A percentile compares a stretch with the other conserved stretches of the same genome.
These are phyloP conservation scores for Schwanniomyces sp. DNA, from an alignment of 805 yeast genomes.

Conservation along the genomic window DNA sequence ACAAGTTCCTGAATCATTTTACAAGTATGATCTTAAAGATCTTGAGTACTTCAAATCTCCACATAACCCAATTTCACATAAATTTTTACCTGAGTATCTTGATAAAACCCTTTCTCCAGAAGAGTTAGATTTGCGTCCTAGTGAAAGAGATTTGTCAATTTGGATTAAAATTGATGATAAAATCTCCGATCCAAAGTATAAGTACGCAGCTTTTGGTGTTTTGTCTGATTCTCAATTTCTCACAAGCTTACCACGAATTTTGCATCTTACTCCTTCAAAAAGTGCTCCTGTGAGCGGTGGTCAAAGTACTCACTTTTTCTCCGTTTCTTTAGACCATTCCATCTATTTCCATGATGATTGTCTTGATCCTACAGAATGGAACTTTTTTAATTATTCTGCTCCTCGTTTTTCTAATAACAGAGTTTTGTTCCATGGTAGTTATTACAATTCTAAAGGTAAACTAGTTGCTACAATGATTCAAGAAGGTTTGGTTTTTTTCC, in stretches of 20 bases:
- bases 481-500: conserved; percentile 32
- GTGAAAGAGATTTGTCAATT: conserved; percentile 31
- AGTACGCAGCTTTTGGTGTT: conserved; percentile 31
- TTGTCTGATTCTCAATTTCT: conserved; percentile 33
- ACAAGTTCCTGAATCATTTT: conserved; percentile 20
- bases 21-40: conserved; percentile 19
- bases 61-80: conserved; percentile 14
- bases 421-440: conserved; percentile 26
- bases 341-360: conserved; percentile 35
- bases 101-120: conserved; percentile 18
- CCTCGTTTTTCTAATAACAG: conserved; percentile 32
- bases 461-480: conserved; percentile 32
- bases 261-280: conserved; percentile 22
- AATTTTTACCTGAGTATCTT: conserved; percentile 25
- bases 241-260: conserved; percentile 25
- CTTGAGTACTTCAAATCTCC: conserved; percentile 7
- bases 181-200: conserved; percentile 12
- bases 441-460: conserved; percentile 27
- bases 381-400: conserved; percentile 24
- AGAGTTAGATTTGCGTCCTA: conserved; percentile 22
- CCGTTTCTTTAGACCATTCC: conserved; percentile 34
- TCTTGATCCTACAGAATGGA: conserved; percentile 35
- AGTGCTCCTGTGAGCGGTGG: conserved; percentile 21
- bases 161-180: conserved; percentile 28
- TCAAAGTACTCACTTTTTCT: conserved; percentile 24